Evolutionary conservation across 352 stramenopile species (phyloP).

Genomic region (Pythium aquatile): DNA sequence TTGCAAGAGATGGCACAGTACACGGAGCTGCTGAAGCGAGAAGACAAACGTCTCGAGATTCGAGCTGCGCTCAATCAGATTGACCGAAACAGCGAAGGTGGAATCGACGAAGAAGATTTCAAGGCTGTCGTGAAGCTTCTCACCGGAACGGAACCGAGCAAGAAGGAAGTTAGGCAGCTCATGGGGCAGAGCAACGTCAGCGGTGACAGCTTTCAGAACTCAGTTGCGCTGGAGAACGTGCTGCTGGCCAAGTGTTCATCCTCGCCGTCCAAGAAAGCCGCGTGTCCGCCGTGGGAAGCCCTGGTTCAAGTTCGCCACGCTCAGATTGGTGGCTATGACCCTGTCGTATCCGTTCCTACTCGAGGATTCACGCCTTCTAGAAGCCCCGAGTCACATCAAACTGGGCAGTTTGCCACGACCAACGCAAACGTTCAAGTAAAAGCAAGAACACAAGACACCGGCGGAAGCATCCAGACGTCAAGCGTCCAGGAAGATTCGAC

Average conservation of each 20-base stretch:
- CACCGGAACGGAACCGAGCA: conserved; percentile 65
- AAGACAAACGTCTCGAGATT: conserved; percentile 82
- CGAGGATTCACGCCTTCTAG: neutral
- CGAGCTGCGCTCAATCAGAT: conserved; percentile 67
- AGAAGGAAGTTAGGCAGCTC: conserved; percentile 70
- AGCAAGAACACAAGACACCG: neutral
- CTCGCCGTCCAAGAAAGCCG: conserved; percentile 69
- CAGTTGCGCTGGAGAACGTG: conserved; percentile 65
- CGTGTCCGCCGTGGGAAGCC: conserved; percentile 67
- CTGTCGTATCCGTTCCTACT: neutral
- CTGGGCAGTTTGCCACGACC: neutral
- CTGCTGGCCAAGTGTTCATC: conserved; percentile 68
- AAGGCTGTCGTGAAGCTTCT: conserved; percentile 76
- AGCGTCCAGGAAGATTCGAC: neutral
- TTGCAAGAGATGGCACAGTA: conserved; percentile 75
- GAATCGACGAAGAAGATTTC: conserved; percentile 77
- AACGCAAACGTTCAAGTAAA: neutral
- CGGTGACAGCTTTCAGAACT: conserved; percentile 47
- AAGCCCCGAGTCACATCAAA: conserved; percentile 3
- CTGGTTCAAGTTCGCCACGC: conserved; percentile 76
- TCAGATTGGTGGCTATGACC: conserved; percentile 22
- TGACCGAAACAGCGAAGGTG: conserved; percentile 51
- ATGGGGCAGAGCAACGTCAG: conserved; percentile 54
- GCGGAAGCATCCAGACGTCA: conserved; percentile 1
- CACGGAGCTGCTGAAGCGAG: conserved; percentile 62